A percentile compares a stretch with the other conserved stretches of the same genome.
Evolutionary conservation across 164 flowering plant genomes (phyloP).

Genomic region (Brasenia schreberi): DNA sequence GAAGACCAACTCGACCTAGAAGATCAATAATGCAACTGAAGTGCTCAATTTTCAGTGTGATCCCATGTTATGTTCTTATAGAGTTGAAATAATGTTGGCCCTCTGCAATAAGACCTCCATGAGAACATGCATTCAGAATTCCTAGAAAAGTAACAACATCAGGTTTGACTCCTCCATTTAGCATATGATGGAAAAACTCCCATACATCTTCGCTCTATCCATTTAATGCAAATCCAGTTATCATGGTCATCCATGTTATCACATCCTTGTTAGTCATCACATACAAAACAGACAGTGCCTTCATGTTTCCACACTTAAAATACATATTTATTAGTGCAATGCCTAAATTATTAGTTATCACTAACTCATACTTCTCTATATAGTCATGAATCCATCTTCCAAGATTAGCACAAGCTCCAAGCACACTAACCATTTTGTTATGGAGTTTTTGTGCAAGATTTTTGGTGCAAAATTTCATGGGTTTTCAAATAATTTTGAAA

Average conservation of each 20-base stretch:
- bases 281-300: conserved; percentile 6
- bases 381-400: conserved; percentile 13
- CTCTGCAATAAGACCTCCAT: conserved; percentile 1
- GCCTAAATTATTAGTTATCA: background rate
- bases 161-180: conserved; percentile 3
- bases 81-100: conserved; percentile 3
- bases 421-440: conserved; percentile 6
- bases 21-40: conserved; percentile 16
- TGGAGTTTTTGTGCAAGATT: no score
- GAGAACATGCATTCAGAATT: conserved; percentile 4
- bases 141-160: conserved; percentile 8
- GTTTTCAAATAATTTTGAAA: no score
- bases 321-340: conserved; percentile 37
- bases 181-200: conserved; percentile 4
- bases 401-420: conserved; percentile 6
- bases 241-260: conserved; percentile 9
- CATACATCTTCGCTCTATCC: conserved; percentile 8
- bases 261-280: conserved; percentile 7
- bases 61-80: conserved; percentile 1
- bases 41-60: conserved; percentile 5
- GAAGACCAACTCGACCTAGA: conserved; percentile 11
- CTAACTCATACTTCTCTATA: conserved; percentile 3
- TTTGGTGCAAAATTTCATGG: no score
- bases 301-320: conserved; percentile 23
- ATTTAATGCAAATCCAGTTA: conserved; percentile 10